Base-by-base conservation (phyloP, 495 filamentous ascomycete genomes). In the Aspergillus wentii region DNA sequence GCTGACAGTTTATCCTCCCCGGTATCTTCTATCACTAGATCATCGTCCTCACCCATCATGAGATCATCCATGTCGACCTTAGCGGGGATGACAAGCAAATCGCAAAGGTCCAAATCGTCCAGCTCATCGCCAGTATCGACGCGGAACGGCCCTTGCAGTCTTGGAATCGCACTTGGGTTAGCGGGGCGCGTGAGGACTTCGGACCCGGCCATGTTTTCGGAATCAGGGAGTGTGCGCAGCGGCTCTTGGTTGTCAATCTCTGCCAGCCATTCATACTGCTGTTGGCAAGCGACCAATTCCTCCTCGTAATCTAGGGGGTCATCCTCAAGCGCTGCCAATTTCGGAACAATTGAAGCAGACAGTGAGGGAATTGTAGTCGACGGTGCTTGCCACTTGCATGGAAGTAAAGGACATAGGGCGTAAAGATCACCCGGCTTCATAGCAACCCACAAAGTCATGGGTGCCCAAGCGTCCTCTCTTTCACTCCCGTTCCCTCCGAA, bases 381-480 rank as follows among this genome's bases (percentile, higher is more conserved):
- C 11, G 84, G 78, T n/a, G 84, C 81, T 33, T 83, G 72, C 87
- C 87, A 95, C 49, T 79, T 87, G 10, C 74, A 75, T 4, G 89
- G 89, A 18, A 95, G 62, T 4, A 95, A 71, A 8, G 89, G 89
- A 56, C 89, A 94, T n/a, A 95, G 63, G 6, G 87, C 86, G 48
- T 95, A 95, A 6, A 95, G 74, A 49, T 94, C 88, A 4, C 89
- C 89, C 17, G 85, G 83, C 22, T 69, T 72, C 87, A 94, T 95
- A 11, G 85, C 88, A 30, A 94, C 64, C 88, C 88, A 95, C 13
- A 95, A 64, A 2, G 89, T 94, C 87, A 92, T 94, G 10, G 86
- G 72, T 5, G 85, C 82, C 89, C 89, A 95, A 19, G 82, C 82
- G 49, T 86, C 78, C 35, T 89, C 86, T 19, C 62, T 70, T 23